Conservation (phyloP, 192 early-diverging fungal genomes). For the Backusella tuberculispora region DNA sequence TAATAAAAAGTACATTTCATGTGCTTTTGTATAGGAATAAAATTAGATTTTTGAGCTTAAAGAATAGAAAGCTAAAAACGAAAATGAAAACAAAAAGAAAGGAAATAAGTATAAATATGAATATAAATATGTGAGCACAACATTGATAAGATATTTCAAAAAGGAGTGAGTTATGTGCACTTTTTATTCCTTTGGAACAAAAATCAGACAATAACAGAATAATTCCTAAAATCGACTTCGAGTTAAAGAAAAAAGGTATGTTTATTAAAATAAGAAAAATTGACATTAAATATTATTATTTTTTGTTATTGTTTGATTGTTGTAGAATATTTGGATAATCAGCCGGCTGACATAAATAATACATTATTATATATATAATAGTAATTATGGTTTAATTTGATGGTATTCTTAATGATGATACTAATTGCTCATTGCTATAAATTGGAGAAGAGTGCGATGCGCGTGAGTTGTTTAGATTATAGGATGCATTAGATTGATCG, state of each 20-base stretch:
- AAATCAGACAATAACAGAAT: neutral
- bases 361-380: neutral
- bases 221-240: neutral
- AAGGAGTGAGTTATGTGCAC: neutral
- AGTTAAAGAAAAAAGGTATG: neutral
- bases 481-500: constrained; percentile 2
- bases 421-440: neutral
- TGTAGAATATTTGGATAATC: neutral
- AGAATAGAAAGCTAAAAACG: neutral
- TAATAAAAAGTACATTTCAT: constrained; percentile 4
- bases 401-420: neutral
- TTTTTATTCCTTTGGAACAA: too few species aligned
- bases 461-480: constrained; percentile 1
- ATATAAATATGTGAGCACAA: neutral
- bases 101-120: neutral
- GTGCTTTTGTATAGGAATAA: neutral
- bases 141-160: too few species aligned
- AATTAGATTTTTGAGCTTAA: neutral
- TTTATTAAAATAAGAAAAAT: constrained; percentile 5
- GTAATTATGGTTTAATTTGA: neutral
- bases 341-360: neutral
- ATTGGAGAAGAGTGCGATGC: constrained; percentile 9
- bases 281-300: constrained; percentile 2
- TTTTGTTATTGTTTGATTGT: neutral
- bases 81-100: neutral